phyloP scores from a whole-genome alignment of 768 basidiomycete species.

The Piloderma croceum region DNA sequence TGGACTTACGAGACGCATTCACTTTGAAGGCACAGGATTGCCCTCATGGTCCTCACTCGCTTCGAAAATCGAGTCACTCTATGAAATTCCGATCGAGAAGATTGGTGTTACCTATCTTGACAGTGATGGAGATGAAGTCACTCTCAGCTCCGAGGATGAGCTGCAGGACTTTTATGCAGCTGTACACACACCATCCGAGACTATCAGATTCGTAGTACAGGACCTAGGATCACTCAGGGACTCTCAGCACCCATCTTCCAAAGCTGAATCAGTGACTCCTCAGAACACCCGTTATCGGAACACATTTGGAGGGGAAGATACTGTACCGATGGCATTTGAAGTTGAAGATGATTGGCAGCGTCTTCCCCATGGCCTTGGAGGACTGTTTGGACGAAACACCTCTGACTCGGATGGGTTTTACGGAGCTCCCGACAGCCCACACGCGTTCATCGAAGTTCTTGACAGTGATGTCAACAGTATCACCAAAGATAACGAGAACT shows the following conservation, averaged over 20 bases:
- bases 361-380: conserved; percentile 32
- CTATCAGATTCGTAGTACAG: conserved; percentile 57
- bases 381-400: no score
- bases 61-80: conserved; percentile 46
- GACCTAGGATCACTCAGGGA: conserved; percentile 43
- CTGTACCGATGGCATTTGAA: conserved; percentile 41
- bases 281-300: conserved; percentile 48
- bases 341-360: conserved; percentile 63
- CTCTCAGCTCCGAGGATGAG: conserved; percentile 71
- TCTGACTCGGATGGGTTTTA: conserved; percentile 39
- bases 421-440: conserved; percentile 37
- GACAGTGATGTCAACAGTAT: conserved; percentile 32
- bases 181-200: conserved; percentile 16
- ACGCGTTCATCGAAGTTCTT: conserved; percentile 61
- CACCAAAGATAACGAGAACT: conserved; percentile 25
- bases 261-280: conserved; percentile 19
- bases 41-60: conserved; percentile 60
- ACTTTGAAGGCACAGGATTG: conserved; percentile 34
- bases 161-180: conserved; percentile 62
- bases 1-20: conserved; percentile 55
- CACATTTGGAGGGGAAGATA: conserved; percentile 48
- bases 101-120: conserved; percentile 72
- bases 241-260: conserved; percentile 26
- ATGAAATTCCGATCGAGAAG: conserved; percentile 49
- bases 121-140: conserved; percentile 68